Evolutionary conservation across 2,329 filamentous ascomycete genomes (phyloP).

Genomic region (Monilinia vaccinii-corymbosi): DNA sequence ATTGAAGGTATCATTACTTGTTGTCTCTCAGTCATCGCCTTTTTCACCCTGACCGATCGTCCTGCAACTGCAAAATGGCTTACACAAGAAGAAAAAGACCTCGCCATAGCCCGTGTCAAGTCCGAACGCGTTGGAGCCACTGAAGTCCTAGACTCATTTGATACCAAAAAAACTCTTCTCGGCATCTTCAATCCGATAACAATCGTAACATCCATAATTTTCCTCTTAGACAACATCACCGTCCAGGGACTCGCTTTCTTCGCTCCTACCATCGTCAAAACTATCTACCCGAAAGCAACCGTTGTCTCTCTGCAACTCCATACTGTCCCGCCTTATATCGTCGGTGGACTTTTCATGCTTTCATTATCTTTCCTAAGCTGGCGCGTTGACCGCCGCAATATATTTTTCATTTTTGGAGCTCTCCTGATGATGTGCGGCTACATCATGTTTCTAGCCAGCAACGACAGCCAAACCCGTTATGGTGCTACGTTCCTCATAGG

Average conservation of each 20-base stretch:
- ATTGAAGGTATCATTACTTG: conserved; percentile 60
- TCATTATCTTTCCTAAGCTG: conserved; percentile 53
- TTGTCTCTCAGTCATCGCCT: conserved; percentile 48
- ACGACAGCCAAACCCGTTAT: conserved; percentile 47
- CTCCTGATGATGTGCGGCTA: conserved; percentile 62
- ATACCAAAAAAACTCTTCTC: conserved; percentile 46
- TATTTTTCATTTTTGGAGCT: conserved; percentile 51
- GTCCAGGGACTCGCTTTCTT: conserved; percentile 65
- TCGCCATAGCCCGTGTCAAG: conserved; percentile 59
- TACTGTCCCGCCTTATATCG: conserved; percentile 61
- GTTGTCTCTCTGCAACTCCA: conserved; percentile 58
- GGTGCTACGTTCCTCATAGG: conserved; percentile 63
- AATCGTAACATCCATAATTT: conserved; percentile 42
- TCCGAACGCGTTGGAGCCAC: conserved; percentile 56
- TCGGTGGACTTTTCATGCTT: conserved; percentile 59
- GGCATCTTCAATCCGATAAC: conserved; percentile 59
- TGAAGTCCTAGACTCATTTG: conserved; percentile 54
- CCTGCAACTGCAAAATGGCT: conserved; percentile 62
- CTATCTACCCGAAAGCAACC: conserved; percentile 51
- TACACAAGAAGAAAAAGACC: conserved; percentile 52
- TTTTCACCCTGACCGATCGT: conserved; percentile 58
- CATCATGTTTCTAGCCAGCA: conserved; percentile 57
- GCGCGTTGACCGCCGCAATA: conserved; percentile 48
- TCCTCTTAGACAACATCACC: conserved; percentile 43
- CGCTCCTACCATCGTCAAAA: conserved; percentile 58